Base-by-base conservation (phyloP, 2,329 filamentous ascomycete species). In the Alternaria sp. region DNA sequence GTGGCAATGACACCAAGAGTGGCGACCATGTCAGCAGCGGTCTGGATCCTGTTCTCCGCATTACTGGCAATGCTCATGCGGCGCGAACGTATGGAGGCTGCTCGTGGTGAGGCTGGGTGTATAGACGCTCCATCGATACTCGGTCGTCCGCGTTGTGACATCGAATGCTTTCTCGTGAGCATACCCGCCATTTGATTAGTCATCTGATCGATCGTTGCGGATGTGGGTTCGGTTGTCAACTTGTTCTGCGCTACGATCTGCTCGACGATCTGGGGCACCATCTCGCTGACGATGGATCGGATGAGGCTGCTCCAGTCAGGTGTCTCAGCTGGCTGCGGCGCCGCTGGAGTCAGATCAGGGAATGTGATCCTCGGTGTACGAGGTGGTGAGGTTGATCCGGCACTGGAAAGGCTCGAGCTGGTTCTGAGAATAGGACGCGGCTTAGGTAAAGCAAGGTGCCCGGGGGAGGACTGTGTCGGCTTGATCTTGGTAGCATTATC, bases 11-110 rank as follows among this genome's bases (percentile, higher is more conserved):
- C 69, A 7, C 74, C 74, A 30, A 74, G 70, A 19, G 73, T 71
- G 23, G 74, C 76, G 5, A 77, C 74, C 74, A 77, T 78, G 49
- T 78, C 73, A 6, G 73, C 74, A 47, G 73, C 74, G 28, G 73
- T 72, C 52, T 75, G 69, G 10, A 77, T 76, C 6, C 74, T 66
- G 44, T 68, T 75, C 49, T 73, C 73, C 9, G 75, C 65, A 57
- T 74, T 73, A 49, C 75, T 77, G n/a, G 71, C 55, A 1, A 71
- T 54, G 52, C 75, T 77, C 68, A 75, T 67, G 3, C 74, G 68
- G 10, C 75, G 65, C 5, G 71, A 73, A n/a, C 67, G 63, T 30
- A 71, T 56, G 4, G 73, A 75, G 3, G 65, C 63, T 2, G 71
- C 46, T 43, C 54, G 50, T 15, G 25, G 30, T 6, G 62, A 63